phyloP scores from a whole-genome alignment of 352 stramenopile genomes.

The Phytopythium delawarense region DNA sequence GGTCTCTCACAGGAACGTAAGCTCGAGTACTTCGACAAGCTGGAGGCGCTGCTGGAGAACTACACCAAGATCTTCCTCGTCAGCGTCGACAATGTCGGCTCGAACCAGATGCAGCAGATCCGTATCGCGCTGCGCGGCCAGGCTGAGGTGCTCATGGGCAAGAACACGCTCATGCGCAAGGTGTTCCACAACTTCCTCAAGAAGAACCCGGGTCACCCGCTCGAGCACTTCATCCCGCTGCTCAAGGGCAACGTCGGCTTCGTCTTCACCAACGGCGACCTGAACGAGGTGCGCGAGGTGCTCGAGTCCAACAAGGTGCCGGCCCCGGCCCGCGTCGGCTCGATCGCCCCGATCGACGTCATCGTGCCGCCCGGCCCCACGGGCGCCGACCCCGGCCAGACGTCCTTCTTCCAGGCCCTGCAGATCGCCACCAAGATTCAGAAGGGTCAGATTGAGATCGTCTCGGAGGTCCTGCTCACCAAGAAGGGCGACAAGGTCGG shows the following conservation, averaged over 20 bases:
- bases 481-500: conserved; percentile 96
- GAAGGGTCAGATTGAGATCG: conserved; percentile 99
- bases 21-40: conserved; percentile 96
- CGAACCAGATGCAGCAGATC: conserved; percentile 98
- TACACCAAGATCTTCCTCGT: conserved; percentile 99
- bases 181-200: conserved; percentile 96
- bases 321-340: conserved; percentile 95
- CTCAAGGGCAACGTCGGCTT: conserved; percentile 99
- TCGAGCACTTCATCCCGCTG: conserved; percentile 84
- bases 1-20: conserved; percentile 97
- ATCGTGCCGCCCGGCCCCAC: conserved; percentile 96
- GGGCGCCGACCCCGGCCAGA: conserved; percentile 99
- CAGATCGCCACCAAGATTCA: conserved; percentile 99
- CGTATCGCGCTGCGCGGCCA: conserved; percentile 93
- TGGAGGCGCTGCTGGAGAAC: conserved; percentile 94
- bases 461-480: conserved; percentile 94
- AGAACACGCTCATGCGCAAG: conserved; percentile 99
- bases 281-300: conserved; percentile 89
- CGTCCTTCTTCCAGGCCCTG: conserved; percentile 99
- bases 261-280: conserved; percentile 99
- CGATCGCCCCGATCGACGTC: conserved; percentile 95
- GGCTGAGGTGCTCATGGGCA: conserved; percentile 98
- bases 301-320: conserved; percentile 91
- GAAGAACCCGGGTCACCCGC: conserved; percentile 95
- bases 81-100: conserved; percentile 99